phyloP scores from a whole-genome alignment of 306 rosid genomes.

The Trifolium fragiferum region DNA sequence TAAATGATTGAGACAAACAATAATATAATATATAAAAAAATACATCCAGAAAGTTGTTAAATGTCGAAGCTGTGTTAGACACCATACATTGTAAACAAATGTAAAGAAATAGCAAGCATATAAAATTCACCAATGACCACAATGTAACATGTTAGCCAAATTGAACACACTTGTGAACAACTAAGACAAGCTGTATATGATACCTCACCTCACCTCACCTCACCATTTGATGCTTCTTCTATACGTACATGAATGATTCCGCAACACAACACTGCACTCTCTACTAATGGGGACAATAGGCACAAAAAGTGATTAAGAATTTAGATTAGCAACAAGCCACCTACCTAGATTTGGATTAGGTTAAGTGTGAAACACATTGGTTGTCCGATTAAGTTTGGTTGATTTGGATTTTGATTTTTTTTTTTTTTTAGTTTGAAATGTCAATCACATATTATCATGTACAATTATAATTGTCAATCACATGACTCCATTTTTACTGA shows the following conservation, averaged over 20 bases:
- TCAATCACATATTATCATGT: too few relatives aligned
- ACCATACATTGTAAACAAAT: background rate
- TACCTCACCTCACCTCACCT: background rate
- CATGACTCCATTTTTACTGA: too few relatives aligned
- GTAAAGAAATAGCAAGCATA: conserved; percentile 1
- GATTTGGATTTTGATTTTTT: too few relatives aligned
- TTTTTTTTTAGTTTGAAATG: too few relatives aligned
- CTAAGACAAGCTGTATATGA: background rate
- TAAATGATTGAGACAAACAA: background rate
- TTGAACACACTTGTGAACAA: background rate
- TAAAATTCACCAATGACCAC: background rate
- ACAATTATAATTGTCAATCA: too few relatives aligned
- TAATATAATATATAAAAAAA: background rate
- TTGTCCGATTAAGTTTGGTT: too few relatives aligned
- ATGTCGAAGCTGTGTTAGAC: conserved; percentile 1
- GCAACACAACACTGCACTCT: background rate
- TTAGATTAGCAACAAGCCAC: too few relatives aligned
- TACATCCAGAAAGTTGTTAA: background rate
- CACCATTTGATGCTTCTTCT: background rate
- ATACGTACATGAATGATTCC: background rate
- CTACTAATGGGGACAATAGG: background rate
- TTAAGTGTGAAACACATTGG: too few relatives aligned
- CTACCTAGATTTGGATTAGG: too few relatives aligned
- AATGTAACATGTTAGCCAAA: background rate
- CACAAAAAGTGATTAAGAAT: background rate